Conservation (phyloP, 345 rosid genomes). For the Brassica juncea region DNA sequence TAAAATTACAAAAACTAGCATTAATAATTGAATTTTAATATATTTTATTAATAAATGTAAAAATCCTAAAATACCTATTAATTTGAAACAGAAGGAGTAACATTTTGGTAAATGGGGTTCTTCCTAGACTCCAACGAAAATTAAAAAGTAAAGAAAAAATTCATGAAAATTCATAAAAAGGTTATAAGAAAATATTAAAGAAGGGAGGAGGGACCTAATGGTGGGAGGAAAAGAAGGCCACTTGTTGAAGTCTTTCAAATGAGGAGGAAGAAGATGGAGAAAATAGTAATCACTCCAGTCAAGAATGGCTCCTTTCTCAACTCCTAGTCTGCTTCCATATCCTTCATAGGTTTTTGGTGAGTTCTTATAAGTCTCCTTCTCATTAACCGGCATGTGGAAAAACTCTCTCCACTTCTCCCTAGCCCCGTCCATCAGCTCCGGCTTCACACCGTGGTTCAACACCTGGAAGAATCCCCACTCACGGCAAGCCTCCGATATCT, state of each 20-base stretch:
- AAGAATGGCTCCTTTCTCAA: conserved; percentile 82
- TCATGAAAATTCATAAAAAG: not conserved
- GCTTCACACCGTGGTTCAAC: conserved; percentile 74
- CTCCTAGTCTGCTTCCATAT: conserved; percentile 87
- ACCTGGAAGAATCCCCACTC: conserved; percentile 97
- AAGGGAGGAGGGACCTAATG: conserved; percentile 54
- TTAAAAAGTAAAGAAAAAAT: not conserved
- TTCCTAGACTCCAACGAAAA: not conserved
- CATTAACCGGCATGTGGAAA: conserved; percentile 69
- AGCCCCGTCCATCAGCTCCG: conserved; percentile 61
- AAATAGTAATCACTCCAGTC: conserved; percentile 95
- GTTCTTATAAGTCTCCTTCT: conserved; percentile 65
- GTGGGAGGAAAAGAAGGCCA: conserved; percentile 75
- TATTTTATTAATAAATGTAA: too few species aligned
- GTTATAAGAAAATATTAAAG: not conserved
- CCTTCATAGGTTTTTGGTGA: conserved; percentile 88
- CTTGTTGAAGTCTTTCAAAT: conserved; percentile 60
- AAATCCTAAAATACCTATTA: too few species aligned
- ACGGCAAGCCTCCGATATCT: conserved; percentile 59
- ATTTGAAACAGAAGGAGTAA: not conserved
- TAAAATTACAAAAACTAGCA: too few species aligned
- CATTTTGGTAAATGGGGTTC: not conserved
- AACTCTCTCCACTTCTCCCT: conserved; percentile 74
- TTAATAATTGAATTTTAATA: too few species aligned
- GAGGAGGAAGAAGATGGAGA: conserved; percentile 72